Base-by-base conservation (phyloP, 2,329 filamentous ascomycete species). In the Calonectria leucothoes region DNA sequence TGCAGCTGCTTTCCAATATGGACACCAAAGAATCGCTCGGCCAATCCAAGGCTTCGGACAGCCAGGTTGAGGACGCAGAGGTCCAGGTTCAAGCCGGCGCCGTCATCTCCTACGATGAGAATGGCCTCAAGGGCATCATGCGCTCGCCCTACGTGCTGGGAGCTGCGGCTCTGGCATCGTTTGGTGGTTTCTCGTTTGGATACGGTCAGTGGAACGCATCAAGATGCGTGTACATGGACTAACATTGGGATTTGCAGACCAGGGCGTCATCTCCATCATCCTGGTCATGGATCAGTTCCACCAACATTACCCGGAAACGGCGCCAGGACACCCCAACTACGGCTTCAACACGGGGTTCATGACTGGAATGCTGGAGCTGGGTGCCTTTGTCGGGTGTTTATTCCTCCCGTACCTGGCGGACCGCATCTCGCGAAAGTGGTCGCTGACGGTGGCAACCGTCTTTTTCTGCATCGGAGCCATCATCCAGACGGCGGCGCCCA, bases 241-340 rank as follows among this genome's bases (percentile, higher is more conserved):
- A 29, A 75, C 39, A 39, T 66, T 29, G 23, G 27, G 4, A 6
- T 33, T 33, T 1, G 20, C 1, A 75, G 86, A 85, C 55, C 76
- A 84, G 69, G 78, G 82, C 66, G 79, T 85, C 31, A 85, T 86
- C 64, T 84, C 81, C 4, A 81, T 88, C 57, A 87, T 88, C 72
- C 82, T 87, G 12, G 83, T 86, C 20, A 87, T 88, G 85, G 78
- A 82, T 0, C 85, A 87, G 64, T 88, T 88, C 72, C 82, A 86
- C 29, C 68, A 80, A 0, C 76, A 75, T 1, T 87, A 85, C 74
- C 83, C 84, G 20, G 80, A 81, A 6, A 80, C 79, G 6, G 81
- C 79, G 0, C 74, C 55, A 1, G 70, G 70, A 17, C 45, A 69
- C n/a, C 33, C 70, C 52, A 31, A 42, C 45, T 73, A 71, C 33